Conservation (phyloP, 1,284 basidiomycete species). For the Grifola frondosa region DNA sequence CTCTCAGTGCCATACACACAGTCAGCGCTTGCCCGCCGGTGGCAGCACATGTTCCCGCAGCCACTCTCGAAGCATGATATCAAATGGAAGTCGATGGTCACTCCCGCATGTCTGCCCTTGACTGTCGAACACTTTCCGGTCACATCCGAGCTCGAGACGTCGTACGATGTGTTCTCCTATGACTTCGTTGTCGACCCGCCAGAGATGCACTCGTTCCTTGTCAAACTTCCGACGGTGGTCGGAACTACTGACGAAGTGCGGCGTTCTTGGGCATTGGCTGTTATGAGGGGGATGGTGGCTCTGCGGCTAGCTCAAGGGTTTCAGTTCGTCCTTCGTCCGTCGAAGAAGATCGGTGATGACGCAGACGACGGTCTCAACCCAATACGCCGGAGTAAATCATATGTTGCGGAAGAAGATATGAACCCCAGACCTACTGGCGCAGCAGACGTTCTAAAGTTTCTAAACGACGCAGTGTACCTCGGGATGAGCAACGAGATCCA, state of each 20-base stretch:
- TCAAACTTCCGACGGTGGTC: conserved; percentile 55
- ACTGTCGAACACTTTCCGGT: conserved; percentile 91
- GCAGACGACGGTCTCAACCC: conserved; percentile 19
- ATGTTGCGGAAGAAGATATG: conserved; percentile 53
- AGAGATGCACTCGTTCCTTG: conserved; percentile 80
- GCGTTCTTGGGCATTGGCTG: conserved; percentile 74
- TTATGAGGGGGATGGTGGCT: conserved; percentile 93
- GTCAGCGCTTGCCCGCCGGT: conserved; percentile 73
- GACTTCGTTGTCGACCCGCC: conserved; percentile 76
- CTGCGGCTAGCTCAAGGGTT: conserved; percentile 95
- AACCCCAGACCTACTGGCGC: conserved; percentile 64
- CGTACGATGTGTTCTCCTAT: conserved; percentile 81
- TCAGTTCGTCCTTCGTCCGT: conserved; percentile 77
- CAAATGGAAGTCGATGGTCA: conserved; percentile 89
- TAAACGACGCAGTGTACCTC: conserved; percentile 81
- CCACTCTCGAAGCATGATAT: conserved; percentile 82
- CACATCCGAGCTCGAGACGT: conserved; percentile 70
- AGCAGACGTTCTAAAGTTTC: conserved; percentile 66
- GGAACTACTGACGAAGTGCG: conserved; percentile 57
- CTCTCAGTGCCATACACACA: conserved; percentile 57
- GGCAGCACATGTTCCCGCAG: conserved; percentile 87
- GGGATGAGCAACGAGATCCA: conserved; percentile 97
- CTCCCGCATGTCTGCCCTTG: conserved; percentile 86
- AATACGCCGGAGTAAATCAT: conserved; percentile 54
- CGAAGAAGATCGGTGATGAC: conserved; percentile 20